Base-by-base conservation (phyloP, 202 grass and related monocot genomes). In the Cymbopogon flexuosus region DNA sequence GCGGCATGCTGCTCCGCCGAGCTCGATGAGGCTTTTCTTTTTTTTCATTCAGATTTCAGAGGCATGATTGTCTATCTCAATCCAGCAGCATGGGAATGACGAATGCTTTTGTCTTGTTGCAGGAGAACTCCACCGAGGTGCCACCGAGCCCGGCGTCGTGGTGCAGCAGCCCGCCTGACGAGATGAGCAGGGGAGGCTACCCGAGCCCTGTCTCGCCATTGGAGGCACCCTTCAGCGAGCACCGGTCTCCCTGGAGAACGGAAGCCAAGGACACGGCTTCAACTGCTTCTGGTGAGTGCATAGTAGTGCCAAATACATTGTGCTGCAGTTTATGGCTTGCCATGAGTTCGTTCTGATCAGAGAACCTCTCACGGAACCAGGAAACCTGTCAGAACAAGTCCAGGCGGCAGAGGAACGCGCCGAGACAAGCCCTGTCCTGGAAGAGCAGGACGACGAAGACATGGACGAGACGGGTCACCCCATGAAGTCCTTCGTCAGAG, bases 61-160 rank as follows among this genome's bases (percentile, higher is more conserved):
- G 41, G 10, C 39, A 21, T 39, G 13, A 2, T 56, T 2, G 34
- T 64, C 70, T 80, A 11, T 27, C 27, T 1, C 1, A 27, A 24
- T 27, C 6, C 0, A 8, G 0, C 1, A 40, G 57, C 57, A 76
- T 62, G 19, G 34, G 1, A 33, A 29, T 41, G 45, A 72, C 3
- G 73, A 5, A 1, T 57, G 62, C 39, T 84, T 58, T 81, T 58
- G 9, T 57, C 59, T 71, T 75, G 6, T 81, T 67, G 80, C 92
- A 96, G 96, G 96, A 96, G 80, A 99, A 99, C 87, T 93, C 91
- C 34, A 99, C 96, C 0, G 96, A 99, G 88, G 92, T 99, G 45
- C 96, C 96, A 1, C 96, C 96, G 5, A 99, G 96, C 68, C 96
- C 96, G 37, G 96, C 82, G 70, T 99, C 96, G 6, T 78, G 91